phyloP scores from a whole-genome alignment of 2,329 filamentous ascomycete genomes.

The Pseudogymnoascus sp. region DNA sequence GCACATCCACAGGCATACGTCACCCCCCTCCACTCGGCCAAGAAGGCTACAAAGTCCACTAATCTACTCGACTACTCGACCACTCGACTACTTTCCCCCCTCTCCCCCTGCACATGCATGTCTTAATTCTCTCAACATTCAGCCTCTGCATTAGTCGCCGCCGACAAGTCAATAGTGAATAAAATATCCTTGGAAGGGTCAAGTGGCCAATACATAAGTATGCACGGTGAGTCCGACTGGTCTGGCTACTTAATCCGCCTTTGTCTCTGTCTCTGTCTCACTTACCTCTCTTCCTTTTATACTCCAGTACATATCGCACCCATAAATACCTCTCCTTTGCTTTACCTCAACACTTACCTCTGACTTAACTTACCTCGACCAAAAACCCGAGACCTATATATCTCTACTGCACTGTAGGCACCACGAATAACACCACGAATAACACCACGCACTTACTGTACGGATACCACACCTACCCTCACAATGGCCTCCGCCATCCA shows the following conservation, averaged over 20 bases:
- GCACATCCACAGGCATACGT: not conserved
- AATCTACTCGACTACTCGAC: not conserved
- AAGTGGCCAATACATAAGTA: conserved; percentile 2
- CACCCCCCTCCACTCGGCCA: not conserved
- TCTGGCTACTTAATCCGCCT: not conserved
- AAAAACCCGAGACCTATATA: not conserved
- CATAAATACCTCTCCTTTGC: not conserved
- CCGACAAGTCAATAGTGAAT: not conserved
- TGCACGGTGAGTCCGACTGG: not conserved
- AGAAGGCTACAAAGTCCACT: not conserved
- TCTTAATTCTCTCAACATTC: not conserved
- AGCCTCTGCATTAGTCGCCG: not conserved
- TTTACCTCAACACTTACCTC: not conserved
- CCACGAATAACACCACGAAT: not conserved
- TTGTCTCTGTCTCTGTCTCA: not conserved
- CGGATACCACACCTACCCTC: not conserved
- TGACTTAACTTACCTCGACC: not conserved
- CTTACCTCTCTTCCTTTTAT: not conserved
- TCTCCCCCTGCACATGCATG: not conserved
- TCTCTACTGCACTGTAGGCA: not conserved
- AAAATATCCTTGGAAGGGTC: not conserved
- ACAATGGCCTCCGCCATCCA: conserved; percentile 1
- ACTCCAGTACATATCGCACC: not conserved
- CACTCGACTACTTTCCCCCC: not conserved
- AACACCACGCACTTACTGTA: not conserved